These are phyloP conservation scores for Pleurotus platypus DNA, from an alignment of 768 basidiomycete genomes.

Conservation along the genomic window DNA sequence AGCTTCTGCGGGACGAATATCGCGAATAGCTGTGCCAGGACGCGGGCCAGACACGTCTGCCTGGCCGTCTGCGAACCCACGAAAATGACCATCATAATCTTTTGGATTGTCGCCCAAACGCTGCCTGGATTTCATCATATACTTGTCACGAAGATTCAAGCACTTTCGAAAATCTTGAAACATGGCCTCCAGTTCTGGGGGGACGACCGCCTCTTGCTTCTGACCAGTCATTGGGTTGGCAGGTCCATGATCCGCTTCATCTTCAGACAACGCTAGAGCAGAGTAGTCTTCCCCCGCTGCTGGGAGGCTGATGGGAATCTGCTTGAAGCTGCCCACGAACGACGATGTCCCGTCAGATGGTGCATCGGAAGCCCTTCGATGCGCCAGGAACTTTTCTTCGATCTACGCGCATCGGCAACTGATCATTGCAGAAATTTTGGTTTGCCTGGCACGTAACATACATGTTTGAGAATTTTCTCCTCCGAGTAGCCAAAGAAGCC, in stretches of 20 bases:
- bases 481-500: slow-evolving; percentile 80
- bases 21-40: slow-evolving; percentile 47
- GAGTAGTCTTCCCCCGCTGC: slow-evolving; percentile 13
- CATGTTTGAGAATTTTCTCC: slow-evolving; percentile 73
- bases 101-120: slow-evolving; percentile 92
- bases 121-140: slow-evolving; percentile 84
- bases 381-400: slow-evolving; percentile 68
- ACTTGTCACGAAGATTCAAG: slow-evolving; percentile 92
- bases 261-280: slow-evolving; percentile 19
- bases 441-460: slow-evolving; percentile 29
- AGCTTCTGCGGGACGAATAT: slow-evolving; percentile 20
- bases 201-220: slow-evolving; percentile 13
- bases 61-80: slow-evolving; percentile 58
- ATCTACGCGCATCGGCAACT: slow-evolving; percentile 40
- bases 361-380: slow-evolving; percentile 60
- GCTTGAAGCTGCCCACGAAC: slow-evolving; percentile 34
- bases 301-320: slow-evolving; percentile 29
- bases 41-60: slow-evolving; percentile 66
- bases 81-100: slow-evolving; percentile 82
- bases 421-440: not conserved
- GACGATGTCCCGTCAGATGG: slow-evolving; percentile 36
- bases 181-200: slow-evolving; percentile 30
- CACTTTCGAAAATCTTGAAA: slow-evolving; percentile 79
- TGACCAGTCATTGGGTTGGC: slow-evolving; percentile 19
- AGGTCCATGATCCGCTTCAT: slow-evolving; percentile 21